phyloP scores from a whole-genome alignment of 164 flowering plant genomes.

The Paratinospora sagittata region DNA sequence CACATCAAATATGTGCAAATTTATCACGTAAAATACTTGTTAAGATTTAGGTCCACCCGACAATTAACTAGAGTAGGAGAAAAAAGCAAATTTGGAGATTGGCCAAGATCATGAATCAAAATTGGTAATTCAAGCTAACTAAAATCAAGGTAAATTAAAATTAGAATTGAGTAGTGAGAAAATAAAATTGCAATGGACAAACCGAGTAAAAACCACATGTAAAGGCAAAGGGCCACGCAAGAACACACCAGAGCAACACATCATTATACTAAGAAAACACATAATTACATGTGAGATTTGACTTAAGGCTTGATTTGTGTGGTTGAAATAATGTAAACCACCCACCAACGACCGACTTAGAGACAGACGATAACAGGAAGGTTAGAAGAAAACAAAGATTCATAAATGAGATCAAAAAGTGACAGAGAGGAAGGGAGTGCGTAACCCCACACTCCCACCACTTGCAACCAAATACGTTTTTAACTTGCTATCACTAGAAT shows the following conservation, averaged over 20 bases:
- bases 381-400: constrained; percentile 3
- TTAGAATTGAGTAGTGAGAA: background rate
- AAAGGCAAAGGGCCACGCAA: no score
- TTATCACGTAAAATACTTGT: no score
- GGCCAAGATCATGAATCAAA: background rate
- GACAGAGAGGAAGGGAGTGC: constrained; percentile 6
- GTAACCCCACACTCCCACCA: constrained; percentile 14
- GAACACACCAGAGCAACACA: constrained; percentile 7
- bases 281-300: background rate
- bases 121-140: background rate
- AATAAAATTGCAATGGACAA: background rate
- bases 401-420: constrained; percentile 9
- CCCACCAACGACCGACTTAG: constrained; percentile 6
- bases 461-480: constrained; percentile 3
- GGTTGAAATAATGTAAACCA: constrained; percentile 9
- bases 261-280: constrained; percentile 1
- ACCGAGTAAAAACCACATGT: no score
- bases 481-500: constrained; percentile 13
- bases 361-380: background rate
- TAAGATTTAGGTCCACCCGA: no score
- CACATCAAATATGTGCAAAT: no score
- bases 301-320: constrained; percentile 7
- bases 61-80: no score
- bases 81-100: no score
- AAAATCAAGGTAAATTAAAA: background rate